phyloP scores from a whole-genome alignment of 768 basidiomycete genomes.

The Serpula lacrymans region DNA sequence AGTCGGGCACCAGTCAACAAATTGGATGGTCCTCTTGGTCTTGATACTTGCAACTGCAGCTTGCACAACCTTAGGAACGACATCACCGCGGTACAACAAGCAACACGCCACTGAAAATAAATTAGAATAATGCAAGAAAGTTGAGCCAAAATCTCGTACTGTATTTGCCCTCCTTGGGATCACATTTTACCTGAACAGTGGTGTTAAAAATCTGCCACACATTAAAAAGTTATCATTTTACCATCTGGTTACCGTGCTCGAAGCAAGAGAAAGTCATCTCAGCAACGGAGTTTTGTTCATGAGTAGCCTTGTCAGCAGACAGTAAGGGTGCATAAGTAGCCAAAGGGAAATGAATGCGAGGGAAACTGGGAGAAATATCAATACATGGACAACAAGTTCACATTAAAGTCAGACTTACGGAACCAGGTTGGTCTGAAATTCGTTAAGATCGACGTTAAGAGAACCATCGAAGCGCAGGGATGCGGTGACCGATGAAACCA shows the following conservation, averaged over 20 bases:
- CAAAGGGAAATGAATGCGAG: slow-evolving; percentile 97
- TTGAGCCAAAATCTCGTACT: slow-evolving; percentile 49
- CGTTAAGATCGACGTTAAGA: slow-evolving; percentile 94
- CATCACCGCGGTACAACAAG: slow-evolving; percentile 91
- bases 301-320: slow-evolving; percentile 92
- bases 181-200: slow-evolving; percentile 68
- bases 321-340: slow-evolving; percentile 95
- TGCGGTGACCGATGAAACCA: slow-evolving; percentile 96
- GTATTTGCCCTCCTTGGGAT: slow-evolving; percentile 98
- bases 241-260: slow-evolving; percentile 96
- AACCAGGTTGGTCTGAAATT: slow-evolving; percentile 98
- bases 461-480: slow-evolving; percentile 97
- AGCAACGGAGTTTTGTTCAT: slow-evolving; percentile 95
- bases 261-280: slow-evolving; percentile 99
- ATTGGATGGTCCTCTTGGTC: slow-evolving; percentile 97
- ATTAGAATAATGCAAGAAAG: slow-evolving; percentile 11
- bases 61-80: slow-evolving; percentile 94
- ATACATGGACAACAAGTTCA: slow-evolving; percentile 3
- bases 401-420: slow-evolving; percentile 56
- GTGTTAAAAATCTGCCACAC: neutral
- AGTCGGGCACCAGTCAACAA: slow-evolving; percentile 98
- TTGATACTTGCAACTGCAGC: slow-evolving; percentile 92
- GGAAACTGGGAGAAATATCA: slow-evolving; percentile 57
- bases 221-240: slow-evolving; percentile 30
- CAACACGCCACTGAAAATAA: slow-evolving; percentile 75